Conservation (phyloP, 192 early-diverging fungal species). For the Coemansia sp. region DNA sequence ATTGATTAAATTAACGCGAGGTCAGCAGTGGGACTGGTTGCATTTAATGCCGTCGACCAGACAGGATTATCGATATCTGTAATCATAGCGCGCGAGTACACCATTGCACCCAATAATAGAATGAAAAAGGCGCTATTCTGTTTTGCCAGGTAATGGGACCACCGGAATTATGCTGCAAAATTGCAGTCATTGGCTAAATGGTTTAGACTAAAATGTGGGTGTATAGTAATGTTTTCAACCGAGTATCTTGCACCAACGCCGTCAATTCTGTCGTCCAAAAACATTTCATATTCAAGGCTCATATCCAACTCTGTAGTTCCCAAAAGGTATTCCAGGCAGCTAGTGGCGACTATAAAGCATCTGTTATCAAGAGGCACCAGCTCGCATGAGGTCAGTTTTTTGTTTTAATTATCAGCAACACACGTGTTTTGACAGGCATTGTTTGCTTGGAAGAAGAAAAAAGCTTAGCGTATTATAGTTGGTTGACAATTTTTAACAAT, state of each 20-base stretch:
- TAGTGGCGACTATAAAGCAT: slow-evolving; percentile 8
- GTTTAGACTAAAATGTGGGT: not conserved
- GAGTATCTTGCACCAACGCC: not conserved
- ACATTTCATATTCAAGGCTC: slow-evolving; percentile 3
- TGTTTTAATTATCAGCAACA: not conserved
- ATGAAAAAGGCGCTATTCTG: not conserved
- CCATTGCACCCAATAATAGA: not conserved
- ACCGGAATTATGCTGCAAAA: slow-evolving; percentile 12
- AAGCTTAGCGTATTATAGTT: too few relatives aligned
- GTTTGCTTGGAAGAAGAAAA: too few relatives aligned
- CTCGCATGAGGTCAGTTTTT: slow-evolving; percentile 12
- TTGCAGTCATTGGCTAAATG: slow-evolving; percentile 7
- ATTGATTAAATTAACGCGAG: not conserved
- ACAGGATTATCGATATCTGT: not conserved
- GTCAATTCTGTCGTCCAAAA: not conserved
- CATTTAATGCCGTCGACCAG: not conserved
- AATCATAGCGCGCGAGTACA: not conserved
- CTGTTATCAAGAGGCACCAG: slow-evolving; percentile 6
- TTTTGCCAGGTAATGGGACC: not conserved
- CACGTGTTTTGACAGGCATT: not conserved
- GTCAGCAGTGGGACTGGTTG: not conserved
- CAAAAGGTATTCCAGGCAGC: slow-evolving; percentile 7
- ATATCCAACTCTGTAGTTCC: slow-evolving; percentile 5
- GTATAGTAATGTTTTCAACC: slow-evolving; percentile 4
- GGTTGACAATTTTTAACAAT: too few relatives aligned